Percentiles rank a stretch among this genome's conserved stretches.
Conservation (phyloP, 108 stramenopile genomes). For the Cyclostephanos invisitatus region DNA sequence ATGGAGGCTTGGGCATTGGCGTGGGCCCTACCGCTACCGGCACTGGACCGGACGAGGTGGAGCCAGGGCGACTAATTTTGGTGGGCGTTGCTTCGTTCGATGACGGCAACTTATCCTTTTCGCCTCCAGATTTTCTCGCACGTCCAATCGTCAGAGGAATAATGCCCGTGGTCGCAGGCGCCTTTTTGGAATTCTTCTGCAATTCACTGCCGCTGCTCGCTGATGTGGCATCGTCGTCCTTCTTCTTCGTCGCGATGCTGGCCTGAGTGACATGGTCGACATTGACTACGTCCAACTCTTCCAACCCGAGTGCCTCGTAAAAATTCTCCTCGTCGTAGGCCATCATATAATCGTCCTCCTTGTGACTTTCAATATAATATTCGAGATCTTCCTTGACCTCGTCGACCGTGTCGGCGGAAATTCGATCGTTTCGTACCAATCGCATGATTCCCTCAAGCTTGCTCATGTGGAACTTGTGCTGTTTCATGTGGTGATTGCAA, state of each 20-base stretch:
- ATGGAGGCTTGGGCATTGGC: slow-evolving; percentile 49
- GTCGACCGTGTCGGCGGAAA: slow-evolving; percentile 85
- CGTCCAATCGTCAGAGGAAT: slow-evolving; percentile 93
- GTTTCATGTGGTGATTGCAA: slow-evolving; percentile 65
- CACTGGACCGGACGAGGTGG: slow-evolving; percentile 38
- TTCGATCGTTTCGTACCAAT: slow-evolving; percentile 91
- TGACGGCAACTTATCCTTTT: slow-evolving; percentile 26
- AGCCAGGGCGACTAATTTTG: slow-evolving; percentile 38
- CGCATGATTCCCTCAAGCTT: slow-evolving; percentile 96
- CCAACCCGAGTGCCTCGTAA: slow-evolving; percentile 90
- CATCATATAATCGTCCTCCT: slow-evolving; percentile 90
- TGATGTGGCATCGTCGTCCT: slow-evolving; percentile 61
- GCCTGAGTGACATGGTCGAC: slow-evolving; percentile 76
- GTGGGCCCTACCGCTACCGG: slow-evolving; percentile 51
- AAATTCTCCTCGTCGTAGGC: slow-evolving; percentile 90
- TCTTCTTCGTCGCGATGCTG: slow-evolving; percentile 45
- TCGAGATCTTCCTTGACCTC: slow-evolving; percentile 94
- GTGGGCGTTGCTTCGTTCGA: slow-evolving; percentile 42
- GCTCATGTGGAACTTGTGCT: slow-evolving; percentile 92
- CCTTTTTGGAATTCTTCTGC: slow-evolving; percentile 52
- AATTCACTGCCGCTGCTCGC: slow-evolving; percentile 50
- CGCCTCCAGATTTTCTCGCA: slow-evolving; percentile 56
- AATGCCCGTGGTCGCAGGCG: slow-evolving; percentile 50
- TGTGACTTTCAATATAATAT: slow-evolving; percentile 91
- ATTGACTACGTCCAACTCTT: slow-evolving; percentile 85